Percentiles rank a stretch among this genome's conserved stretches.
Conservation (phyloP, 1,139 yeast species). For the Saccharomycopsis crataegensis region DNA sequence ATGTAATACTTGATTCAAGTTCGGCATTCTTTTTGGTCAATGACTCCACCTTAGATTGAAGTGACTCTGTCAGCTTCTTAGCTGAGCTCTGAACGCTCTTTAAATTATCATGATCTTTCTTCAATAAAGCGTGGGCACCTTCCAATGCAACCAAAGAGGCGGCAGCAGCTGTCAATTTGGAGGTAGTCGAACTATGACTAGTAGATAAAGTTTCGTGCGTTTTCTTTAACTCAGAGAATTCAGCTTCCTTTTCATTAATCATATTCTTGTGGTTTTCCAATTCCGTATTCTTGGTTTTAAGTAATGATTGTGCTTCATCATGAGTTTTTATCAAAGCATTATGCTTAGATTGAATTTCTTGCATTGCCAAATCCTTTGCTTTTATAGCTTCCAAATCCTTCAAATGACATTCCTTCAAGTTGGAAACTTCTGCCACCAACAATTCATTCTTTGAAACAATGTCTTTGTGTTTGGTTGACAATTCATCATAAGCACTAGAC, state of each 20-base stretch:
- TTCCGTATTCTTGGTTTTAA: neutral
- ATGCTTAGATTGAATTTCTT: neutral
- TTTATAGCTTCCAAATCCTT: neutral
- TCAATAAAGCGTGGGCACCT: constrained; percentile 6
- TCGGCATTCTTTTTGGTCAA: neutral
- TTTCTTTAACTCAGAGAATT: neutral
- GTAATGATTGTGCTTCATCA: neutral
- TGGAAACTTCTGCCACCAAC: neutral
- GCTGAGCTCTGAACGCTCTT: neutral
- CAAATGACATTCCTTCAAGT: neutral
- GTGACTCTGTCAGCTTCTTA: neutral
- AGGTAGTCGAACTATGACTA: neutral
- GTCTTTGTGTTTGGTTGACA: neutral
- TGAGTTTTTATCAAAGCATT: neutral
- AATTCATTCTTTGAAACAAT: neutral
- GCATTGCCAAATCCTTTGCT: neutral
- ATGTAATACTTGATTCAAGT: neutral
- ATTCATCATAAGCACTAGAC: neutral
- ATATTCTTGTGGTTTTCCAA: neutral
- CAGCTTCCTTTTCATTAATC: neutral
- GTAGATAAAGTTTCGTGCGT: neutral
- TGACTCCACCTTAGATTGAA: neutral
- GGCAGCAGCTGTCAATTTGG: constrained; percentile 2
- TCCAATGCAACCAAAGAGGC: constrained; percentile 10
- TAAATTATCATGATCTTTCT: constrained; percentile 1